Evolutionary conservation across 1,139 yeast genomes (phyloP), one percentile per base, ranked within the genome.

Genomic region (Wickerhamomyces sp.): DNA sequence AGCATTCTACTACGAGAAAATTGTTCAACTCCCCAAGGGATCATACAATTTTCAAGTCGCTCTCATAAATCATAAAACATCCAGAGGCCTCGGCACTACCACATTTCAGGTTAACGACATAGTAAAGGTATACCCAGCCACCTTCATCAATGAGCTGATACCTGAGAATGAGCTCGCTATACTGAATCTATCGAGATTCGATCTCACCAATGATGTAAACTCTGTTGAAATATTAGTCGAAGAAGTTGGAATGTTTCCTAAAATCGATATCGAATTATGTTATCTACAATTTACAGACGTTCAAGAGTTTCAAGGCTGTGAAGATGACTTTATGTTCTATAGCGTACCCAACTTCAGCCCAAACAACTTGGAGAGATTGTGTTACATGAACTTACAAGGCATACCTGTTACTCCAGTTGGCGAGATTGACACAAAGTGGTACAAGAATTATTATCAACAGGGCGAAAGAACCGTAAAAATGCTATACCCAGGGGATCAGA

Each of bases 81-180:
- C 77, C 0, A 62, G 66, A 42, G 84, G 84, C 0, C 53, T 78
- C 19, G 82, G 82, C 2, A 75, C 82, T 9, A 72, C 79, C 13
- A 69, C 70, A 45, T 75, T 77, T 48, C 75, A 68, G 44, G 57
- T 78, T 4, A 57, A 44, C 39, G 20, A 23, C 21, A 16, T 18
- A 16, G 12, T 16, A 2, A 24, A n/a, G n/a, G 18, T 31, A 43
- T 75, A 66, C 46, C 80, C 82, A 0, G 78, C 84, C 0, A 62
- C 74, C 0, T 72, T 75, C 45, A 71, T 78, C 29, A 70, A 69
- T 38, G 83, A 78, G 19, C 62, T 78, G 25, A 58, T 77, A 18
- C 83, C 84, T 4, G 68, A 67, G 36, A 62, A 66, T 26, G 70
- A 68, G 44, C 67, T 76, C 45, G 66, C 77, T 32, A 60, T 75